A percentile compares a stretch with the other conserved stretches of the same genome.
Conservation (phyloP, 495 filamentous ascomycete species). For the Trichoderma erinaceum region DNA sequence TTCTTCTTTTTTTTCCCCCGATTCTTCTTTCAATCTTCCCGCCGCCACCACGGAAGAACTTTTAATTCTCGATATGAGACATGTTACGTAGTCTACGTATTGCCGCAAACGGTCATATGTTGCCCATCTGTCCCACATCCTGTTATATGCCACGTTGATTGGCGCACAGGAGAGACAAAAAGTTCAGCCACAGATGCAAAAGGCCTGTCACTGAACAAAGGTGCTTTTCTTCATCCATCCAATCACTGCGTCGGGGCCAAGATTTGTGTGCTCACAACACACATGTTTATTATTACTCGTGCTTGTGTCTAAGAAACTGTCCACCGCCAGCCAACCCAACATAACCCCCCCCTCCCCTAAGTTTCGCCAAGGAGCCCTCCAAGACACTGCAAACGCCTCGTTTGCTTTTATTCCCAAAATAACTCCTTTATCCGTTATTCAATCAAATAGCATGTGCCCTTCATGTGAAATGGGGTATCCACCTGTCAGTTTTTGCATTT, state of each 20-base stretch:
- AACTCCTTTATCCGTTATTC: background rate
- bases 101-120: background rate
- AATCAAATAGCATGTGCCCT: background rate
- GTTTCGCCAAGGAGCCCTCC: background rate
- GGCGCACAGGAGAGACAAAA: background rate
- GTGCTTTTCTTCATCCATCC: background rate
- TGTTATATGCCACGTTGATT: background rate
- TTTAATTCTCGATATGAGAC: background rate
- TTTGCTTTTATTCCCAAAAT: background rate
- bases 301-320: slow-evolving; percentile 4
- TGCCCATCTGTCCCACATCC: background rate
- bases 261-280: background rate
- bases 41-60: background rate
- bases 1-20: background rate
- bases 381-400: background rate
- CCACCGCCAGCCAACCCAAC: background rate
- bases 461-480: background rate
- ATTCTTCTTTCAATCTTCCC: background rate
- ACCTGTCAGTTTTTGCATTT: background rate
- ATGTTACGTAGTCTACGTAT: background rate
- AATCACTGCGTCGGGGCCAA: background rate
- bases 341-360: background rate
- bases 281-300: slow-evolving; percentile 4
- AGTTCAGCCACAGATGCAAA: slow-evolving; percentile 10
- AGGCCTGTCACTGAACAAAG: background rate